A percentile compares a stretch with the other conserved stretches of the same genome.
These are phyloP conservation scores for Sphaerulina vaccinii DNA, from an alignment of 2,329 filamentous ascomycete genomes.

Conservation along the genomic window DNA sequence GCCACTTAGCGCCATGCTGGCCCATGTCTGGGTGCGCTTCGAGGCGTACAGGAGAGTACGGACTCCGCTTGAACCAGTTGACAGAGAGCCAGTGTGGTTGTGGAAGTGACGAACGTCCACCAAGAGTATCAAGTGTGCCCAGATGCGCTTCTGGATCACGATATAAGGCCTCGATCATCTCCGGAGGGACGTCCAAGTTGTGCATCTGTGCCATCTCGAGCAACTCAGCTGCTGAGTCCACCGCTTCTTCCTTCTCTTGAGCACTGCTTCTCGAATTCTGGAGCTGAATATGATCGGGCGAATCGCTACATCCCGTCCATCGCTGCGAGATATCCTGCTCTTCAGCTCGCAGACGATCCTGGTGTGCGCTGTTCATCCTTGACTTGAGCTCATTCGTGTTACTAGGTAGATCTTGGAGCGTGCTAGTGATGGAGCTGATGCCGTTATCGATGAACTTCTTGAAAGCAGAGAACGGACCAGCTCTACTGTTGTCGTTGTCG, in stretches of 20 bases:
- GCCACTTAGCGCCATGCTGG: slow-evolving; percentile 47
- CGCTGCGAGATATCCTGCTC: slow-evolving; percentile 29
- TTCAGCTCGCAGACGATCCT: slow-evolving; percentile 24
- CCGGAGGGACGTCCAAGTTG: slow-evolving; percentile 27
- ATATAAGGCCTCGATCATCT: slow-evolving; percentile 32
- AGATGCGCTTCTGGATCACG: slow-evolving; percentile 25
- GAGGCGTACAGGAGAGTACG: slow-evolving; percentile 57
- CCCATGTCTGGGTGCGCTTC: slow-evolving; percentile 46
- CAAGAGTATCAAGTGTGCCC: slow-evolving; percentile 25
- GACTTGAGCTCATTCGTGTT: slow-evolving; percentile 41
- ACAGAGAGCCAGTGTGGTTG: slow-evolving; percentile 35
- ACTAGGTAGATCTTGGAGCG: slow-evolving; percentile 51
- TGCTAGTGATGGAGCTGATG: slow-evolving; percentile 49
- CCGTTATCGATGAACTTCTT: slow-evolving; percentile 61
- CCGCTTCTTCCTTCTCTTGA: slow-evolving; percentile 22
- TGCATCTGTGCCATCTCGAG: slow-evolving; percentile 27
- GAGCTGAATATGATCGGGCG: slow-evolving; percentile 27
- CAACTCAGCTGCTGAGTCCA: slow-evolving; percentile 23
- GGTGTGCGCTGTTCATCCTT: slow-evolving; percentile 29
- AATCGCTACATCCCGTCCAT: slow-evolving; percentile 30
- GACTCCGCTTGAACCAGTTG: slow-evolving; percentile 42
- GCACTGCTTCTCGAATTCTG: slow-evolving; percentile 18
- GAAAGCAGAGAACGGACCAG: slow-evolving; percentile 59
- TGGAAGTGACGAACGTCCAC: slow-evolving; percentile 17
- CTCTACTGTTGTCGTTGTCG: slow-evolving; percentile 1